Conservation (phyloP, 2,329 filamentous ascomycete genomes). For the Xylariaceae sp. region DNA sequence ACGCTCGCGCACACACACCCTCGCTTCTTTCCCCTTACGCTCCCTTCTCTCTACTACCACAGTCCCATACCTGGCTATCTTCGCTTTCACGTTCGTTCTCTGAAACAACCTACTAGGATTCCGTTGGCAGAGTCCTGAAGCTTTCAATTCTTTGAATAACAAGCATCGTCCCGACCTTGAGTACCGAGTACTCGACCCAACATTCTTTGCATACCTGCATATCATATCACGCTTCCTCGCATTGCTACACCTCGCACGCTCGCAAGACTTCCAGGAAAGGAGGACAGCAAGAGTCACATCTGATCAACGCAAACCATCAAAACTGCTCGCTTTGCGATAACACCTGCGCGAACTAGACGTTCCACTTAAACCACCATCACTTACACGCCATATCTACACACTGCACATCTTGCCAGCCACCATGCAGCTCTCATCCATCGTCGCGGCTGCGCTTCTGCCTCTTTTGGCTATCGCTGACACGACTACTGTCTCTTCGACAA, state of each 20-base stretch:
- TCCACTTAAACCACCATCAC: too few relatives aligned
- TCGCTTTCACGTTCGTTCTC: constrained; percentile 14
- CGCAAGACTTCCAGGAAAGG: too few relatives aligned
- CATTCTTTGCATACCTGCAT: constrained; percentile 19
- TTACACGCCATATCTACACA: neutral
- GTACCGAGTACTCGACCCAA: constrained; percentile 26
- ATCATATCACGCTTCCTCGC: too few relatives aligned
- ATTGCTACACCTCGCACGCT: too few relatives aligned
- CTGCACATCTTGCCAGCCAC: constrained; percentile 4
- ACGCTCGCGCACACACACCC: constrained; percentile 2
- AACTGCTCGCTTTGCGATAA: too few relatives aligned
- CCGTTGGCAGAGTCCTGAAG: constrained; percentile 29
- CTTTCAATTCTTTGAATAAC: constrained; percentile 19
- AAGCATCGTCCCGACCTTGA: constrained; percentile 17
- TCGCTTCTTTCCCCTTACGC: neutral
- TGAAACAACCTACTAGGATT: constrained; percentile 21
- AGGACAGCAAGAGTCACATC: too few relatives aligned
- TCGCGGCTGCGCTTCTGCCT: constrained; percentile 47
- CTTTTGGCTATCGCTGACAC: constrained; percentile 45
- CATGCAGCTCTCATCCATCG: constrained; percentile 42
- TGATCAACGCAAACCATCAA: too few relatives aligned
- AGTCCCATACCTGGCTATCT: constrained; percentile 1
- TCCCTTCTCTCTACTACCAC: constrained; percentile 7
- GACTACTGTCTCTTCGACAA: constrained; percentile 43
- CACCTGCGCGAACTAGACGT: too few relatives aligned